phyloP scores from a whole-genome alignment of 306 rosid genomes.

The Quercus robur region DNA sequence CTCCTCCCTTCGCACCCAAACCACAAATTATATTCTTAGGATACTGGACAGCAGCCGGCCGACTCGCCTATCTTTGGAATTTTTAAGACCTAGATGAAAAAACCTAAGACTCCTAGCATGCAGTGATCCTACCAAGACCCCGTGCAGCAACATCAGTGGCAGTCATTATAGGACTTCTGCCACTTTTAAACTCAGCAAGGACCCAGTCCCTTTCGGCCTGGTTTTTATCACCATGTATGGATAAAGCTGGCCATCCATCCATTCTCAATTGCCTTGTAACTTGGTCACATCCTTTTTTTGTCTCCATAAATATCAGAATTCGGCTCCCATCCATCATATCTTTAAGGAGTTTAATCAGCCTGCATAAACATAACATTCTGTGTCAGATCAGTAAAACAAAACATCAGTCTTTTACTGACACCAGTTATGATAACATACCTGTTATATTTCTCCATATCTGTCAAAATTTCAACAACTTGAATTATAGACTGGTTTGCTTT shows the following conservation, averaged over 20 bases:
- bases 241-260: slow-evolving; percentile 98
- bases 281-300: slow-evolving; percentile 90
- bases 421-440: slow-evolving; percentile 52
- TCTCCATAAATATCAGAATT: slow-evolving; percentile 79
- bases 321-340: slow-evolving; percentile 78
- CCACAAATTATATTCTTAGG: slow-evolving; percentile 78
- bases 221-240: slow-evolving; percentile 97
- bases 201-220: slow-evolving; percentile 99
- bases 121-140: slow-evolving; percentile 99
- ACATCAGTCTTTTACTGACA: neutral
- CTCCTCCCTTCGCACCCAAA: slow-evolving; percentile 66
- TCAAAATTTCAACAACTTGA: slow-evolving; percentile 79
- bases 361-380: slow-evolving; percentile 35
- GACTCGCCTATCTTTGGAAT: slow-evolving; percentile 54
- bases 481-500: slow-evolving; percentile 91
- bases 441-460: slow-evolving; percentile 75
- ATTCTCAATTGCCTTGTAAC: slow-evolving; percentile 89
- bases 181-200: slow-evolving; percentile 95
- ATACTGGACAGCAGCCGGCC: slow-evolving; percentile 99
- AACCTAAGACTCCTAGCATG: slow-evolving; percentile 66
- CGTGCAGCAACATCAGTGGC: slow-evolving; percentile 99
- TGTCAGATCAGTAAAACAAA: slow-evolving; percentile 15
- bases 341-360: slow-evolving; percentile 77
- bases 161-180: slow-evolving; percentile 95
- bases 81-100: slow-evolving; percentile 44